Conservation (phyloP, 805 yeast species). For the Maudiozyma serrabonitensis region DNA sequence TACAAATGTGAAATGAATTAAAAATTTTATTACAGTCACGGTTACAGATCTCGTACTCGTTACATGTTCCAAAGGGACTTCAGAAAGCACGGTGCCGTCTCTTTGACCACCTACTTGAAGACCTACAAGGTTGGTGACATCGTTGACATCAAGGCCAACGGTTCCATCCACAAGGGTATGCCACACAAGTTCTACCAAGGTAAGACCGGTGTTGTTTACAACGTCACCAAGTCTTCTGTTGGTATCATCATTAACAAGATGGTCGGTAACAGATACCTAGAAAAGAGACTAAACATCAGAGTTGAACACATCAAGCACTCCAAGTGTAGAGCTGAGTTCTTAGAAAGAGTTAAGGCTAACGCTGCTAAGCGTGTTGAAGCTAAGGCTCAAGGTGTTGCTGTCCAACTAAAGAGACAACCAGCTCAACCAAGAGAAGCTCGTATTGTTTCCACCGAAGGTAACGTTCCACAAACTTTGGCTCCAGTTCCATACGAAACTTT, state of each 20-base stretch:
- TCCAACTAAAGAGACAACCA: conserved; percentile 95
- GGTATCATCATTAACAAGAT: conserved; percentile 98
- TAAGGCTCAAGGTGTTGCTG: conserved; percentile 84
- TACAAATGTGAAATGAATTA: background rate
- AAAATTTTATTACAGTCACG: conserved; percentile 49
- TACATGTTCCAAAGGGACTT: conserved; percentile 99
- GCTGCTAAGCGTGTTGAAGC: conserved; percentile 92
- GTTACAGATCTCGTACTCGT: conserved; percentile 99
- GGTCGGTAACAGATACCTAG: conserved; percentile 98
- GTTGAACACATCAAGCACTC: conserved; percentile 99
- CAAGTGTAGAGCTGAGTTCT: conserved; percentile 98
- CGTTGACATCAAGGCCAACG: conserved; percentile 98
- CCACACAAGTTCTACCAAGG: conserved; percentile 99
- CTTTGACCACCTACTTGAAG: conserved; percentile 95
- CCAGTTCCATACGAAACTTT: conserved; percentile 99
- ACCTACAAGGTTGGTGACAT: conserved; percentile 98
- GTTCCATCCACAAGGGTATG: conserved; percentile 99
- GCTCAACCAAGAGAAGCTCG: conserved; percentile 93
- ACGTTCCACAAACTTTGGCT: conserved; percentile 92
- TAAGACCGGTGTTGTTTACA: conserved; percentile 98
- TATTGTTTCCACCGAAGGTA: conserved; percentile 70
- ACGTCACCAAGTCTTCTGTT: conserved; percentile 96
- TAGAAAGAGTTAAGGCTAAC: conserved; percentile 96
- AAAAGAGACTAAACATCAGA: conserved; percentile 97
- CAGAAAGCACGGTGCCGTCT: conserved; percentile 88